phyloP scores from a whole-genome alignment of 306 rosid species.

The Benincasa hispida region DNA sequence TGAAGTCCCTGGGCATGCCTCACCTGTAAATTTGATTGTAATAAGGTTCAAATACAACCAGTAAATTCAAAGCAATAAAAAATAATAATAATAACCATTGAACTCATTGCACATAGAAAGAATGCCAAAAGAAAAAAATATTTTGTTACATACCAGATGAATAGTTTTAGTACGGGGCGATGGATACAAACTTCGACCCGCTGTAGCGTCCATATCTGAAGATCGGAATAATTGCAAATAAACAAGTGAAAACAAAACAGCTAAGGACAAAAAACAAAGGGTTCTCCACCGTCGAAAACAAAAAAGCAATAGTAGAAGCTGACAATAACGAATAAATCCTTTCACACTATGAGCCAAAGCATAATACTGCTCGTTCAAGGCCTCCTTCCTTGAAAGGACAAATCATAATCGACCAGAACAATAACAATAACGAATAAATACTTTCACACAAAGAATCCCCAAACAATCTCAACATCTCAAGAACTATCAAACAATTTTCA shows the following conservation, averaged over 20 bases:
- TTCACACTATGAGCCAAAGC: too few relatives aligned
- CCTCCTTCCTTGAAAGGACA: not conserved
- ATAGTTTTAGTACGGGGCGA: conserved; percentile 57
- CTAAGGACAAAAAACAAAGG: not conserved
- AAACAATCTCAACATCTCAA: not conserved
- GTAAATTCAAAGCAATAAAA: not conserved
- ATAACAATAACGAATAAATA: not conserved
- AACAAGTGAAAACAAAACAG: not conserved
- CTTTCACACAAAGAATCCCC: too few relatives aligned
- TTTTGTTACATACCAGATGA: conserved; percentile 28
- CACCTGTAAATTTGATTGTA: conserved; percentile 36
- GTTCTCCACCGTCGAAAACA: not conserved
- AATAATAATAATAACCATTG: not conserved
- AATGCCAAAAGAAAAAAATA: not conserved
- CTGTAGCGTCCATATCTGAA: conserved; percentile 48
- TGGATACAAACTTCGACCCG: conserved; percentile 34
- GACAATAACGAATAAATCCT: too few relatives aligned
- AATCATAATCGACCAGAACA: not conserved
- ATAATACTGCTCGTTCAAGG: not conserved
- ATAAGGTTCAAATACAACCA: not conserved
- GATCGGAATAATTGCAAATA: not conserved
- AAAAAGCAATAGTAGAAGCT: not conserved
- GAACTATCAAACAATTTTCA: not conserved
- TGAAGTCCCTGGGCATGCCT: conserved; percentile 95
- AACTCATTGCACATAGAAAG: not conserved